Evolutionary conservation across 1,139 yeast genomes (phyloP), one percentile per base, ranked within the genome.

Genomic region (Starmera stellimalicola): DNA sequence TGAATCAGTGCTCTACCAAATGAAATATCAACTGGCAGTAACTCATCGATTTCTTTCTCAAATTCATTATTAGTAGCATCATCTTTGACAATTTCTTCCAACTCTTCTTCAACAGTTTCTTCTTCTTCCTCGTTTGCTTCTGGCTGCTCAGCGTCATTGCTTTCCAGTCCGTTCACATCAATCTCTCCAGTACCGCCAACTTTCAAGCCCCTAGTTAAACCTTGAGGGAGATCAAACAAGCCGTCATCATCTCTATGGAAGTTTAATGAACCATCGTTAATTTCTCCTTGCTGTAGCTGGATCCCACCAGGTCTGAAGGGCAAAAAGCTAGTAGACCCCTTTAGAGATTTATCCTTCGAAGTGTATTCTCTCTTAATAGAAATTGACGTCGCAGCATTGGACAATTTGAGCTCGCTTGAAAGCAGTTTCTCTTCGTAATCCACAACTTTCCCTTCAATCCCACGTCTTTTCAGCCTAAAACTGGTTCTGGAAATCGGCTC

Each of bases 271-370:
- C 38, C 30, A 29, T 44, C 48, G 22, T 35, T 58, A 54, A 31
- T 35, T 2, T 39, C 22, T 1, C 52, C 50, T 4, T 55, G 50
- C 26, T 60, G 61, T 42, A 75, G 57, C 5, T 55, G 57, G 14
- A 84, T 54, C 3, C 97, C 97, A 44, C 98, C 97, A 0, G 98
- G 98, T 35, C 82, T 79, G 53, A 93, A 91, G 0, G 99, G 98
- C 48, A 91, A 60, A 49, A 72, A 83, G 16, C 77, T 71, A 0
- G 94, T 70, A 7, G 76, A 67, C 0, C 97, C 97, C 31, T 70
- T 63, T 2, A 84, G 61, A 3, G 77, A 62, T 34, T 77, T 81
- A 18, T 68, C 63, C 43, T 74, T 76, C 4, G 80, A 66, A 7
- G 77, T 73, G 43, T 77, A 73, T 39, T 77, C 71, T 43, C 98